Conservation (phyloP, 169 alveolate species). For the Plasmodium coatneyi region DNA sequence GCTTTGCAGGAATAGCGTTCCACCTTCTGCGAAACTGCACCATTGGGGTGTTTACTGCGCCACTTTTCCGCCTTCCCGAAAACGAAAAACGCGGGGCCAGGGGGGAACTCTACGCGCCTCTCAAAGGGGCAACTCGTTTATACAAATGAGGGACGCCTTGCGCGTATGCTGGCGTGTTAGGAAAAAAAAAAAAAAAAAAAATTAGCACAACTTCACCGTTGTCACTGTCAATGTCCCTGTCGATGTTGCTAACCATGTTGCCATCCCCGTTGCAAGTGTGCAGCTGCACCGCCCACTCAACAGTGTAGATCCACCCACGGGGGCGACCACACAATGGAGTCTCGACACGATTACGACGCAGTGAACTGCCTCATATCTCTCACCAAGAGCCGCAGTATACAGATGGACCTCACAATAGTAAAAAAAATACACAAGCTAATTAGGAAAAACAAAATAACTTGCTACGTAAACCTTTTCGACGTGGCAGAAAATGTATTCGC, state of each 20-base stretch:
- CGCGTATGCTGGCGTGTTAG: not conserved
- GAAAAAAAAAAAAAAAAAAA: not conserved
- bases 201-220: not conserved
- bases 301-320: not conserved
- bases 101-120: not conserved
- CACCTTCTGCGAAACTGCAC: not conserved
- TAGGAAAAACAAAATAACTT: not conserved
- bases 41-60: not conserved
- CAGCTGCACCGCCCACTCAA: not conserved
- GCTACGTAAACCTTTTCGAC: not conserved
- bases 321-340: not conserved
- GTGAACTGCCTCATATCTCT: not conserved
- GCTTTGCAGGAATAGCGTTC: not conserved
- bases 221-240: not conserved
- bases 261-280: not conserved
- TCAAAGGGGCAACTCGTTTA: not conserved
- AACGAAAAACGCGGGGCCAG: not conserved
- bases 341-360: not conserved
- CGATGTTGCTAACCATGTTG: not conserved
- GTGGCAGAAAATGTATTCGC: slow-evolving; percentile 16
- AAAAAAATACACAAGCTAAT: slow-evolving; percentile 26
- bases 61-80: not conserved
- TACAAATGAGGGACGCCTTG: not conserved
- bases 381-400: slow-evolving; percentile 13
- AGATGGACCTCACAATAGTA: slow-evolving; percentile 12